phyloP scores from a whole-genome alignment of 192 early-diverging fungal genomes.

The Coemansia sp. region DNA sequence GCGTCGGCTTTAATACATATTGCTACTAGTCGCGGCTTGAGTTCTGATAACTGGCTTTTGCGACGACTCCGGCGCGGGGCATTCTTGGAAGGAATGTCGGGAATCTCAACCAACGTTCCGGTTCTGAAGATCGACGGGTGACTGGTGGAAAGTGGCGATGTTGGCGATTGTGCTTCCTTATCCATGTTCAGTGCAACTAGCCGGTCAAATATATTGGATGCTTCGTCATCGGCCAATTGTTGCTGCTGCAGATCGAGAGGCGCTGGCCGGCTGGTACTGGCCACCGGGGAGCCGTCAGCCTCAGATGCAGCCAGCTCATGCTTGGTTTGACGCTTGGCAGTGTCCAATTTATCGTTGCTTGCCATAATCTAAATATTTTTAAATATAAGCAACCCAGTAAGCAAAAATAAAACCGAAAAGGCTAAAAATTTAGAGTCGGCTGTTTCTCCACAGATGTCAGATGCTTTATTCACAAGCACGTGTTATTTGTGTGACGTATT shows the following conservation, averaged over 20 bases:
- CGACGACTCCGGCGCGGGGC: constrained; percentile 11
- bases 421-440: not conserved
- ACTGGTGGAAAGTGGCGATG: constrained; percentile 58
- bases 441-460: not conserved
- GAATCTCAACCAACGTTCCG: constrained; percentile 45
- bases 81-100: constrained; percentile 11
- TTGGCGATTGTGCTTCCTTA: constrained; percentile 20
- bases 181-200: constrained; percentile 30
- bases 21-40: constrained; percentile 36
- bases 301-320: not conserved
- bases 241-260: not conserved
- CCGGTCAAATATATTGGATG: constrained; percentile 25
- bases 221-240: constrained; percentile 1
- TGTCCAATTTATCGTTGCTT: not conserved
- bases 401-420: not conserved
- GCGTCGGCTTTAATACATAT: constrained; percentile 37
- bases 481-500: constrained; percentile 1
- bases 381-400: not conserved
- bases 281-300: not conserved
- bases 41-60: constrained; percentile 1
- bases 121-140: constrained; percentile 45
- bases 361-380: not conserved
- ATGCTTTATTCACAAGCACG: not conserved
- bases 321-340: not conserved
- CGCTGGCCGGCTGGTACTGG: constrained; percentile 4